Evolutionary conservation across 441 rosid species (phyloP).

Genomic region (Populus hybrid): DNA sequence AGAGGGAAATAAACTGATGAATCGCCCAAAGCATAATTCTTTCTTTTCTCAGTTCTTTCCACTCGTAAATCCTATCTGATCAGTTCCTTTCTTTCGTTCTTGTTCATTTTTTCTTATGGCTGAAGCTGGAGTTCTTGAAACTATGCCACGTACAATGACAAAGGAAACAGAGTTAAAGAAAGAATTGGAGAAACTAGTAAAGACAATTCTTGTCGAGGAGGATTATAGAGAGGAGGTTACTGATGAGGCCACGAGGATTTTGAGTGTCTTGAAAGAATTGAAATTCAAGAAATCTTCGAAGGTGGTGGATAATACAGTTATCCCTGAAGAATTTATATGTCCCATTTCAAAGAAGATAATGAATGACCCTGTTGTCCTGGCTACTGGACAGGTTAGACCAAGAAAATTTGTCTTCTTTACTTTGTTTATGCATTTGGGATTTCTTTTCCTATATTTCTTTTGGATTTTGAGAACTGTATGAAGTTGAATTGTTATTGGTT

Average conservation of each 20-base stretch:
- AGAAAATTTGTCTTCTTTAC: not conserved
- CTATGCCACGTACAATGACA: slow-evolving; percentile 31
- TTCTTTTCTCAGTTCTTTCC: not conserved
- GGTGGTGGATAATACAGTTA: not conserved
- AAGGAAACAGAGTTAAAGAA: slow-evolving; percentile 52
- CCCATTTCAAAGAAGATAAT: slow-evolving; percentile 76
- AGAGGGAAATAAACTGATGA: not conserved
- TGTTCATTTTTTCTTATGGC: slow-evolving; percentile 1
- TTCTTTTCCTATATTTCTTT: not conserved
- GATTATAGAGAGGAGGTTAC: slow-evolving; percentile 44
- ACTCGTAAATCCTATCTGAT: too few relatives aligned
- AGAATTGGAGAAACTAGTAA: slow-evolving; percentile 35
- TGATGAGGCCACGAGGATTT: slow-evolving; percentile 48
- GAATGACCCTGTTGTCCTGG: slow-evolving; percentile 80
- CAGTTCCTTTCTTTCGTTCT: not conserved
- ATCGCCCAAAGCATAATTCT: not conserved
- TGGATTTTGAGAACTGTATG: not conserved
- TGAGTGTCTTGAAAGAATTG: slow-evolving; percentile 43
- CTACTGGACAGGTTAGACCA: slow-evolving; percentile 71
- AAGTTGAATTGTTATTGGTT: not conserved
- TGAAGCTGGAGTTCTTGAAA: slow-evolving; percentile 9
- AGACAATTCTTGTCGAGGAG: slow-evolving; percentile 42
- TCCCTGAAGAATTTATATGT: slow-evolving; percentile 70
- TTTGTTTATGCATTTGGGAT: not conserved
- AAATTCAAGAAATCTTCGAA: slow-evolving; percentile 33